Conservation (phyloP, 345 rosid species). For the Sapria himalayana region DNA sequence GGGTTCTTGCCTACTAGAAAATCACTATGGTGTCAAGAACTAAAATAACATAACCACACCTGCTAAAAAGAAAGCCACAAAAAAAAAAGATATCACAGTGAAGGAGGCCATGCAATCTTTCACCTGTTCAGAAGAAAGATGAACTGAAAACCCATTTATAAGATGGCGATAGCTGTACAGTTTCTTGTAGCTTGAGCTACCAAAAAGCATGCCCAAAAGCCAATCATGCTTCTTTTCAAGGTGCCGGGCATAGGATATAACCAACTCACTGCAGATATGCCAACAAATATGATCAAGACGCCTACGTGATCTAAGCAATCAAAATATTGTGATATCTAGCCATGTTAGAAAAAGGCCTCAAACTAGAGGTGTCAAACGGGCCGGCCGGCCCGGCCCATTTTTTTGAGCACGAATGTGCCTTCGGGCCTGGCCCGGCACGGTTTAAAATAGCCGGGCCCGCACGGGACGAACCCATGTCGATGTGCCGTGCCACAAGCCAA, state of each 20-base stretch:
- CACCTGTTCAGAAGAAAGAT: slow-evolving; percentile 82
- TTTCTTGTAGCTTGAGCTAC: slow-evolving; percentile 56
- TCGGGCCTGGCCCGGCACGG: too few species aligned
- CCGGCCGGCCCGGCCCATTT: too few species aligned
- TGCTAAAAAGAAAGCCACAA: slow-evolving; percentile 3
- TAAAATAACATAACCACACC: slow-evolving; percentile 5
- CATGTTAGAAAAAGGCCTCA: too few species aligned
- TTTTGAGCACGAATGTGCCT: too few species aligned
- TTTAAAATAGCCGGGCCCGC: too few species aligned
- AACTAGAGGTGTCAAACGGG: too few species aligned
- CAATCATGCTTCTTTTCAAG: slow-evolving; percentile 83
- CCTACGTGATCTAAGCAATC: too few species aligned
- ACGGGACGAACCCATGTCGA: too few species aligned
- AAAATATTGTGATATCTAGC: too few species aligned
- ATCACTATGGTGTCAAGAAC: slow-evolving; percentile 24
- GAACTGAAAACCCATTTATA: slow-evolving; percentile 86
- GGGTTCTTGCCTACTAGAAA: slow-evolving; percentile 75
- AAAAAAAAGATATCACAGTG: not conserved
- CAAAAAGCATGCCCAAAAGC: slow-evolving; percentile 72
- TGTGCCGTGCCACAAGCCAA: too few species aligned
- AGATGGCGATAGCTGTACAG: slow-evolving; percentile 92
- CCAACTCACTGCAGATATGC: slow-evolving; percentile 37
- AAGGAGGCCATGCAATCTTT: slow-evolving; percentile 7
- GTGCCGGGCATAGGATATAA: slow-evolving; percentile 63
- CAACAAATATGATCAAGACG: too few species aligned